phyloP scores from a whole-genome alignment of 148 eudicot species.

The Camellia sinensis region DNA sequence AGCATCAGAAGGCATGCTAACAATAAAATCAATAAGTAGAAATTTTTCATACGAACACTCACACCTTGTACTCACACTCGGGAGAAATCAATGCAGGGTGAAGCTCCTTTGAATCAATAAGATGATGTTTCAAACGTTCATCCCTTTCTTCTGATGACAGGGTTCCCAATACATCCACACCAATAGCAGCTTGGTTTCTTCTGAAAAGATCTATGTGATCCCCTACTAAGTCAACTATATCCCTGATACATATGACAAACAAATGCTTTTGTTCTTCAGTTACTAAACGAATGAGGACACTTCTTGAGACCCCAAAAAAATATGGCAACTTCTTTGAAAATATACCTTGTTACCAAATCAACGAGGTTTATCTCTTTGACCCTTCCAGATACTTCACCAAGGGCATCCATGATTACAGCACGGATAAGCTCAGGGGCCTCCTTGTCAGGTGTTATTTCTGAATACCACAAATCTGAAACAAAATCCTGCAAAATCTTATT shows the following conservation, averaged over 20 bases:
- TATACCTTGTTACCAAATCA: slow-evolving; percentile 87
- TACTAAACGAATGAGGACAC: background rate
- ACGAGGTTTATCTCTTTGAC: slow-evolving; percentile 84
- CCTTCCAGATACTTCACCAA: slow-evolving; percentile 89
- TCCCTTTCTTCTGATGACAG: slow-evolving; percentile 96
- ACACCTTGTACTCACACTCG: slow-evolving; percentile 98
- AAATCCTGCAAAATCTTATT: slow-evolving; percentile 78
- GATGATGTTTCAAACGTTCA: slow-evolving; percentile 90
- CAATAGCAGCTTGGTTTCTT: slow-evolving; percentile 86
- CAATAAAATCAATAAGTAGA: slow-evolving; percentile 1
- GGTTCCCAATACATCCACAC: slow-evolving; percentile 88
- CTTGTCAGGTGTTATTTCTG: slow-evolving; percentile 87
- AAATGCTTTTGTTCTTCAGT: slow-evolving; percentile 14
- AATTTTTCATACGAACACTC: slow-evolving; percentile 31
- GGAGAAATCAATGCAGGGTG: slow-evolving; percentile 93
- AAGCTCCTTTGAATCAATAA: slow-evolving; percentile 76
- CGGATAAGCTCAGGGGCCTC: slow-evolving; percentile 88
- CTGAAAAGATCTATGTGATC: slow-evolving; percentile 87
- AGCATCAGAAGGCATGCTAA: too few relatives aligned
- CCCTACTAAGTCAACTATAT: slow-evolving; percentile 76
- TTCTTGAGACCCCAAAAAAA: background rate
- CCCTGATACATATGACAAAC: slow-evolving; percentile 51
- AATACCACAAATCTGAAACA: slow-evolving; percentile 87
- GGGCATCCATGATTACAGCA: slow-evolving; percentile 70
- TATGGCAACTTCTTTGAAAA: background rate